Evolutionary conservation across 176 grass and related monocot species (phyloP), one percentile per base, ranked within the genome.

Genomic region (Cenchrus purpureus): DNA sequence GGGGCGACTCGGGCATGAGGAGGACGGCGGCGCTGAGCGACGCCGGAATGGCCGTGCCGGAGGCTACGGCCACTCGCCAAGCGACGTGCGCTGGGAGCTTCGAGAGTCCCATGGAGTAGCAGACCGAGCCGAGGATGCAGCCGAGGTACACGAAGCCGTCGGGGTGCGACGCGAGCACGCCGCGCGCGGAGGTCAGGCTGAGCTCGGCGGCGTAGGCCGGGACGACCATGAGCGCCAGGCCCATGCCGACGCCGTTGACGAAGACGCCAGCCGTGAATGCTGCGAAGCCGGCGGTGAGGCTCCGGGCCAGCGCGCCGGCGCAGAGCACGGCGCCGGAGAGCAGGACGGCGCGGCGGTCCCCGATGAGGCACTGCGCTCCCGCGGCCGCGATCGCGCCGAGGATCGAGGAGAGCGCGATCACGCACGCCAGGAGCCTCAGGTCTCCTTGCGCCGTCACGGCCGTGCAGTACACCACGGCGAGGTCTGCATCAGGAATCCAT

Each of bases 71-170:
- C 14, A 90, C 20, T 15, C 68, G 42, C 79, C 88, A 90, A 2
- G 88, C 79, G 59, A n/a, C 40, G 79, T 51, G 79, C 3, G 52
- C 57, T 2, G 73, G 84, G 31, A 90, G 52, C 43, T 65, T 90
- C 42, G 9, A 4, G 42, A 90, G 42, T 4, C 29, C 59, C 50
- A 60, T 51, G 42, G 79, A 82, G 67, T 83, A 74, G 60, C 31
- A 73, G 51, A 83, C 28, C 50, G 79, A 83, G 1, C 89, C 74
- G 51, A 86, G 40, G 67, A 90, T 87, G 74, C 80, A 87, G 51
- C 80, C 88, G 60, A 90, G 84, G 84, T 79, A 90, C 14, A 90
- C 79, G 68, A 87, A 50, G n/a, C 89, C 89, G 68, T 90, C 89
- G 7, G 88, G 84, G 60, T 90, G 79, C 3, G 84, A 74, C 67